These are phyloP conservation scores for Pseudogymnoascus sp. DNA, from an alignment of 2,329 filamentous ascomycete species.

Conservation along the genomic window DNA sequence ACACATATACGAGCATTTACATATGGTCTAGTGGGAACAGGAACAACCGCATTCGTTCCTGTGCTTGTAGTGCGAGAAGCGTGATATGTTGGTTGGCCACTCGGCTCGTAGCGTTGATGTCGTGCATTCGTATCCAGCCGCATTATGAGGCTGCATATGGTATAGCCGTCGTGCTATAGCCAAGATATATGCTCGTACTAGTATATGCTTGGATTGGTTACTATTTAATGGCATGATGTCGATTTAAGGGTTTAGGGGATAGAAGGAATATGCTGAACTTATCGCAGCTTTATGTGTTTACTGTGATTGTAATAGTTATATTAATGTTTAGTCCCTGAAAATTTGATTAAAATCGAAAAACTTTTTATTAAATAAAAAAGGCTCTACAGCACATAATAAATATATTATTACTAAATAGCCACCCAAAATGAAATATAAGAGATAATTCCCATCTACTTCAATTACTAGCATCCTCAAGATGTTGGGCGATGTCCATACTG, in stretches of 20 bases:
- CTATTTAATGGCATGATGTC: background rate
- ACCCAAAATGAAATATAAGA: background rate
- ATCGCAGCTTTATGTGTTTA: background rate
- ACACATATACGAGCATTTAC: background rate
- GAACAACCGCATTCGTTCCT: background rate
- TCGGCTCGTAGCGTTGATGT: background rate
- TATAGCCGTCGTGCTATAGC: background rate
- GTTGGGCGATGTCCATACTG: too few relatives aligned
- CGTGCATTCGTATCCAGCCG: conserved; percentile 1
- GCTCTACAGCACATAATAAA: background rate
- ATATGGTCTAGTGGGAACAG: background rate
- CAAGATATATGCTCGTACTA: background rate
- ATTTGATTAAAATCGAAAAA: background rate
- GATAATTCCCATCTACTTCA: background rate
- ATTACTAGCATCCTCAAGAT: background rate
- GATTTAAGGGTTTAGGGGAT: background rate
- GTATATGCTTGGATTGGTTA: background rate
- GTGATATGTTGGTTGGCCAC: background rate
- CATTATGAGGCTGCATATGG: background rate
- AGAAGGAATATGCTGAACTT: background rate
- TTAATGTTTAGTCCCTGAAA: background rate
- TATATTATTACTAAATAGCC: background rate
- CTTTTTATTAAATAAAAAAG: background rate
- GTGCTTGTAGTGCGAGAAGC: background rate
- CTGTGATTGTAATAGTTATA: background rate